Percentiles rank a stretch among this genome's conserved stretches.
Evolutionary conservation across 768 basidiomycete species (phyloP).

Genomic region (Pisolithus orientalis): DNA sequence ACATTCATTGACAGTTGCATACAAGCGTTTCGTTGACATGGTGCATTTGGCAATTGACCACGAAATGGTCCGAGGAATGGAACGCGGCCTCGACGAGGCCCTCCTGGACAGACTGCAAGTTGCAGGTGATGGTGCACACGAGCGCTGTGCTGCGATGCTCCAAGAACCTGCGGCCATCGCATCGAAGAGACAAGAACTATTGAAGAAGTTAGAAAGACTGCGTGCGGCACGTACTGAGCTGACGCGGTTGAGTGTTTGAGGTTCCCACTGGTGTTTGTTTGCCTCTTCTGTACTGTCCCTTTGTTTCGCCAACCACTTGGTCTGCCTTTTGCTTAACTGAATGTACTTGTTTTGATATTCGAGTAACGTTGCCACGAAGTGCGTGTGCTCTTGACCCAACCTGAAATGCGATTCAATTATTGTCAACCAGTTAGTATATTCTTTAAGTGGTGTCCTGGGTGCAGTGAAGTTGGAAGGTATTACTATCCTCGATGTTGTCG

Average conservation of each 20-base stretch:
- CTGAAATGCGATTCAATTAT: too few relatives aligned
- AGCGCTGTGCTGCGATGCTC: slow-evolving; percentile 45
- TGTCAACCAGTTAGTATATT: too few relatives aligned
- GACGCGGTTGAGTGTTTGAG: slow-evolving; percentile 8
- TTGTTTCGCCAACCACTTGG: neutral
- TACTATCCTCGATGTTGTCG: too few relatives aligned
- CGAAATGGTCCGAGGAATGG: slow-evolving; percentile 39
- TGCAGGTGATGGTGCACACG: slow-evolving; percentile 38
- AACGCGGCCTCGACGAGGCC: slow-evolving; percentile 37
- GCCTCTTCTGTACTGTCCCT: neutral
- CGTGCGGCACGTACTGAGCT: slow-evolving; percentile 38
- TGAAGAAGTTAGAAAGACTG: slow-evolving; percentile 47
- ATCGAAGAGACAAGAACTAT: slow-evolving; percentile 40
- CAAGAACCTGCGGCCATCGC: slow-evolving; percentile 44
- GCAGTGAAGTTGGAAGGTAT: too few relatives aligned
- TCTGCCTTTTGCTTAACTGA: neutral
- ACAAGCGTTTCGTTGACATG: slow-evolving; percentile 40
- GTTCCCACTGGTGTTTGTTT: neutral
- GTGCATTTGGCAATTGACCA: slow-evolving; percentile 38
- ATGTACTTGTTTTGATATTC: too few relatives aligned
- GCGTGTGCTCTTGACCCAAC: too few relatives aligned
- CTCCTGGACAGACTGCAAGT: slow-evolving; percentile 47
- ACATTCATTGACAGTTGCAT: slow-evolving; percentile 32
- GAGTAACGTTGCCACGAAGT: too few relatives aligned
- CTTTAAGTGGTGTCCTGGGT: too few relatives aligned